phyloP scores from a whole-genome alignment of 2,329 filamentous ascomycete genomes.

The Lachnellula suecica region DNA sequence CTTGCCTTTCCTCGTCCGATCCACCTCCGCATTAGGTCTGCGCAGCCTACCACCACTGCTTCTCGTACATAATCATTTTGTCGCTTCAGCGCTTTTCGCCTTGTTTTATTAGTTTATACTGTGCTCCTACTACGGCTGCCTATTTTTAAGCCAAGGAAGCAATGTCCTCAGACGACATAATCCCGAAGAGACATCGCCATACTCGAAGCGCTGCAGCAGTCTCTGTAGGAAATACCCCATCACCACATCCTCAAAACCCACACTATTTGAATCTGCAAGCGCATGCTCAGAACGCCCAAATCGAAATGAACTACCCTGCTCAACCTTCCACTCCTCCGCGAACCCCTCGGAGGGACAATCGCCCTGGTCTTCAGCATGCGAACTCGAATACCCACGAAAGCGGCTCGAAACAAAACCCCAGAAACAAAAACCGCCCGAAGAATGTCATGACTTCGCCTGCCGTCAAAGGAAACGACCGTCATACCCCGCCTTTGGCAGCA shows the following conservation, averaged over 20 bases:
- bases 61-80: conserved; percentile 3
- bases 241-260: conserved; percentile 39
- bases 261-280: conserved; percentile 44
- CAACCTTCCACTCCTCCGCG: conserved; percentile 33
- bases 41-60: neutral
- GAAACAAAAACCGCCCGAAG: conserved; percentile 32
- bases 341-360: conserved; percentile 31
- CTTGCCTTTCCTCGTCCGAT: conserved; percentile 20
- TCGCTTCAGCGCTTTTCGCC: conserved; percentile 3
- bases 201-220: conserved; percentile 27
- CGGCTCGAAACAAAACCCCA: conserved; percentile 31
- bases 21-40: conserved; percentile 19
- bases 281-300: conserved; percentile 35
- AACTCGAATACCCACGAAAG: conserved; percentile 22
- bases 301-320: conserved; percentile 21
- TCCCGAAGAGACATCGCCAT: conserved; percentile 36
- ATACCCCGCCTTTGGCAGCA: conserved; percentile 26
- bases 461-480: conserved; percentile 23
- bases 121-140: conserved; percentile 27
- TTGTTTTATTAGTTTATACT: conserved; percentile 18
- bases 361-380: conserved; percentile 15
- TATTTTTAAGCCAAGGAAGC: conserved; percentile 48
- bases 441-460: conserved; percentile 31
- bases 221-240: conserved; percentile 22
- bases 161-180: conserved; percentile 43